Evolutionary conservation across 2,329 filamentous ascomycete species (phyloP), one percentile per base, ranked within the genome.

Genomic region (Penicillium sp.): DNA sequence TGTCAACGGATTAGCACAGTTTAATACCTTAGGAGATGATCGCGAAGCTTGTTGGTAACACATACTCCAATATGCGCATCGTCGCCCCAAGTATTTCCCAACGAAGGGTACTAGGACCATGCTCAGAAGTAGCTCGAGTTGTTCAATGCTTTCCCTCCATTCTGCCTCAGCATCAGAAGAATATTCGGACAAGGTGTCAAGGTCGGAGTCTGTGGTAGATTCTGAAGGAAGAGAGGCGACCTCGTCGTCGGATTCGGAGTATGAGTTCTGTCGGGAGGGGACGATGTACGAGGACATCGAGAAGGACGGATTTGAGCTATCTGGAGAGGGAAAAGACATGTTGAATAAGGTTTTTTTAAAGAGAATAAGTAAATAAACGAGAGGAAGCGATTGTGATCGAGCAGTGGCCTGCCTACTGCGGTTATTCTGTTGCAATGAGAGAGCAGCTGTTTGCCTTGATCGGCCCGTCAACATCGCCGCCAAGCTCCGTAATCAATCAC

Each of bases 41-140:
- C 3, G 4, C 14, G 16, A 32, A 49, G 29, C 16, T 27, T 2
- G n/a, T 1, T 8, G 32, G 9, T 69, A 23, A 34, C 9, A 68
- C 73, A 36, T 81, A 97, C 93, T 91, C 90, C 91, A 97, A 71
- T 96, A 97, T 56, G 93, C 93, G 78, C 92, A 95, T 74, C 91
- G 95, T 72, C 94, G 84, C 42, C 94, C 94, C 73, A 97, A 85
- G 76, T 91, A 97, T 76, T 97, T 99, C 55, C 94, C 94, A 63
- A 91, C 79, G 73, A 96, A 97, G 2, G 94, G 94, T 47, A 99
- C 88, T 64, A 97, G 75, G 45, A 97, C 89, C 91, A 99, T 96
- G 18, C 90, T 96, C 70, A 97, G 76, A 62, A 99, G 80, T 61
- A 97, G 80, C 77, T 99, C 91, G 56, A 99, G 77, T 76, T 99